Conservation (phyloP, 768 basidiomycete genomes). For the Phlebiopsis gigantea region DNA sequence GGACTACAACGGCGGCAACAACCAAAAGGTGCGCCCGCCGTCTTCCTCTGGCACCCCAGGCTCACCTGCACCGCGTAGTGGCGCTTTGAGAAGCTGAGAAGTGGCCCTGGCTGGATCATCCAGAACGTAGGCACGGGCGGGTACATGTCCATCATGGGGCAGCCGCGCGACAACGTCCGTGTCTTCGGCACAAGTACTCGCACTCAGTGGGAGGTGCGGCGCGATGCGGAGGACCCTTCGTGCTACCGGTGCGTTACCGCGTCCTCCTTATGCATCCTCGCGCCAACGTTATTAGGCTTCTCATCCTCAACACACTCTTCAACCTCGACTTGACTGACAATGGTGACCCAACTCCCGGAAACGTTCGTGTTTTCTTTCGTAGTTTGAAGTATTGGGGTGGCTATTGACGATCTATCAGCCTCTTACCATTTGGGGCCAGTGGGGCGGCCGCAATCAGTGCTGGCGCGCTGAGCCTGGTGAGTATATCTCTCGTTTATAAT, state of each 20-base stretch:
- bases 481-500: too few species aligned
- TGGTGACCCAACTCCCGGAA: conserved; percentile 41
- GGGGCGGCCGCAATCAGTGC: conserved; percentile 47
- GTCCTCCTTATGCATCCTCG: neutral
- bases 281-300: conserved; percentile 33
- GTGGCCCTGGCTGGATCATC: conserved; percentile 31
- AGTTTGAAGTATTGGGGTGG: neutral
- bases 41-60: too few species aligned
- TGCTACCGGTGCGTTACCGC: conserved; percentile 36
- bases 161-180: conserved; percentile 32
- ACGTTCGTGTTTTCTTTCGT: conserved; percentile 9
- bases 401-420: conserved; percentile 13
- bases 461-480: too few species aligned
- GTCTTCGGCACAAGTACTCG: conserved; percentile 33
- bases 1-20: conserved; percentile 34
- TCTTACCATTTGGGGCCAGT: conserved; percentile 43
- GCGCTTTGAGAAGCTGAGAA: conserved; percentile 32
- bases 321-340: conserved; percentile 44
- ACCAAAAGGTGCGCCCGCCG: conserved; percentile 38
- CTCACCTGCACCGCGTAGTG: conserved; percentile 32
- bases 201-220: conserved; percentile 46
- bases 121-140: conserved; percentile 33
- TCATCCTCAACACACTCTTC: conserved; percentile 35
- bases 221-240: conserved; percentile 33
- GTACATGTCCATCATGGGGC: conserved; percentile 4